Conservation (phyloP, 306 rosid genomes). For the Dalbergia oliveri region DNA sequence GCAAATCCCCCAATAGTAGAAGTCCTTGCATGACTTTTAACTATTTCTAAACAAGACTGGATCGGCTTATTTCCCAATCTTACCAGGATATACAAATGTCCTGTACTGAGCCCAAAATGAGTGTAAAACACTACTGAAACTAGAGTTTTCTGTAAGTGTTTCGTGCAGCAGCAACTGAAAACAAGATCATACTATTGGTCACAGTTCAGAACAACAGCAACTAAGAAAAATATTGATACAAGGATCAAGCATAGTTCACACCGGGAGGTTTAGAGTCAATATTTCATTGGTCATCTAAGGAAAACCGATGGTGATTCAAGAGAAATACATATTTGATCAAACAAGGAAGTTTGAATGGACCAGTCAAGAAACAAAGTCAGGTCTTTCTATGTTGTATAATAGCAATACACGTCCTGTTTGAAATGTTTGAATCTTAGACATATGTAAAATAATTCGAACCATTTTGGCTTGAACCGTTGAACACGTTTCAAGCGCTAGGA, state of each 20-base stretch:
- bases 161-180: neutral
- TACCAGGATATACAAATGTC: neutral
- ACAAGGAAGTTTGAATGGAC: constrained; percentile 36
- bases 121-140: neutral
- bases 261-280: constrained; percentile 10
- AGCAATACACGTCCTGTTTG: constrained; percentile 24
- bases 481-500: constrained; percentile 26
- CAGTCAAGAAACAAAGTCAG: constrained; percentile 6
- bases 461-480: neutral
- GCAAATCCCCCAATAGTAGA: no score
- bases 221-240: neutral
- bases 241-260: neutral
- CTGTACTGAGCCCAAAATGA: neutral
- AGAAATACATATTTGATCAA: neutral
- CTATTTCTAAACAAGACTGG: neutral
- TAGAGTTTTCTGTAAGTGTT: neutral
- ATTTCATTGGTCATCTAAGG: neutral
- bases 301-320: neutral
- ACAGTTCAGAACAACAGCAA: neutral
- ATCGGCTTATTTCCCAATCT: neutral
- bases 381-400: neutral
- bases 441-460: neutral
- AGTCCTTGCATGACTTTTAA: no score
- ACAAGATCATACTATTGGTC: neutral
- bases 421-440: neutral